Evolutionary conservation across 2,329 filamentous ascomycete genomes (phyloP), one percentile per base, ranked within the genome.

Genomic region (Orbilia javanica): DNA sequence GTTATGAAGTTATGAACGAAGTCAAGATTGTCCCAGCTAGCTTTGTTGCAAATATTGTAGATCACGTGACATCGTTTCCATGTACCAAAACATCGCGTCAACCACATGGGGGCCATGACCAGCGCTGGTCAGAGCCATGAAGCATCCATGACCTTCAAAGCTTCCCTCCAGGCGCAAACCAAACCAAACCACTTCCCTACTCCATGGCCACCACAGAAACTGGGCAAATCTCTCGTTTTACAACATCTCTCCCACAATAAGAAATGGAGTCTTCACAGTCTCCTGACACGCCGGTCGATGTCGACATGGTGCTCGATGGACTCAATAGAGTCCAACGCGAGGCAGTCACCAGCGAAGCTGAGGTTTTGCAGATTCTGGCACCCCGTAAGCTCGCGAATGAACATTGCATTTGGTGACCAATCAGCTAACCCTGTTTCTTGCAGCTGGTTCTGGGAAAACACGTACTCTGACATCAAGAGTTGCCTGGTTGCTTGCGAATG

Each of bases 391-490:
- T 20, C 34, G 18, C 5, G 29, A 31, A 36, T 18, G 10, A 11
- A n/a, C 53, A 6, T 42, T 31, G 6, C 18, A 7, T 22, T 53
- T 39, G 15, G 1, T 1, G 34, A 15, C n/a, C 22, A 52, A 31
- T 27, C 42, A 2, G 13, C 57, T 73, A 73, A 73, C 36, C n/a
- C 3, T 52, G 13, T n/a, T 90, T 2, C 42, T 8, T 5, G 88
- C 89, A 64, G 89, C 90, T 25, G 90, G 90, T 36, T 91, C 89
- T 79, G 95, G 96, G 20, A 98, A 99, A 85, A 99, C 95, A 13
- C 96, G 97, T 84, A 98, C 96, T 0, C 87, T 99, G 67, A 97
- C 94, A 0, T 93, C 94, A 52, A 92, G 96, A 79, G 93, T 97
- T 73, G 94, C 94, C 81, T 96, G 95, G 87, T 89, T 97, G 31